Percentiles rank a stretch among this genome's conserved stretches.
These are phyloP conservation scores for Knoxdaviesia capensis DNA, from an alignment of 2,329 filamentous ascomycete genomes.

Conservation along the genomic window DNA sequence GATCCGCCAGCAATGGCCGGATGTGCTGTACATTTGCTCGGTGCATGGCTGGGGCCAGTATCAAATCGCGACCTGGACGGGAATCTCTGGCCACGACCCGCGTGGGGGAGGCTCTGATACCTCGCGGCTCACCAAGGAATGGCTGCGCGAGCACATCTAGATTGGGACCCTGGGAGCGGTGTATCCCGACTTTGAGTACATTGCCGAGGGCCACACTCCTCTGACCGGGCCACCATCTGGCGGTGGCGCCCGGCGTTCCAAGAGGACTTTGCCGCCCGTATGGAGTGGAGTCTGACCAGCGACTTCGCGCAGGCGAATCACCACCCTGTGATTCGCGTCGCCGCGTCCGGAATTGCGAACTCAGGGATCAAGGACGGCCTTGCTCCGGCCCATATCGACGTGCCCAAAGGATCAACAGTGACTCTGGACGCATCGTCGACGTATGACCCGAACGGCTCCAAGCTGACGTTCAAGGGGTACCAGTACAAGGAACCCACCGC, in stretches of 20 bases:
- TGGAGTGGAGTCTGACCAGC: slow-evolving; percentile 15
- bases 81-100: slow-evolving; percentile 23
- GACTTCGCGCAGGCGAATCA: slow-evolving; percentile 18
- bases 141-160: slow-evolving; percentile 32
- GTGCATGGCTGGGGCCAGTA: slow-evolving; percentile 37
- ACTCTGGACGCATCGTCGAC: slow-evolving; percentile 22
- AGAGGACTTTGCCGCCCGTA: slow-evolving; percentile 20
- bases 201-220: slow-evolving; percentile 28
- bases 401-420: slow-evolving; percentile 17
- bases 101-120: slow-evolving; percentile 22
- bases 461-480: slow-evolving; percentile 26
- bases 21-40: slow-evolving; percentile 33
- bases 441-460: slow-evolving; percentile 23
- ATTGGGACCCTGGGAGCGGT: slow-evolving; percentile 20
- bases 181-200: slow-evolving; percentile 26
- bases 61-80: slow-evolving; percentile 30
- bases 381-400: slow-evolving; percentile 17
- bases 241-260: slow-evolving; percentile 20
- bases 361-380: slow-evolving; percentile 9
- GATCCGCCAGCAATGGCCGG: slow-evolving; percentile 31
- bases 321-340: slow-evolving; percentile 21
- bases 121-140: slow-evolving; percentile 24
- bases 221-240: slow-evolving; percentile 23
- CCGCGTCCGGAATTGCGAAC: slow-evolving; percentile 12
- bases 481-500: slow-evolving; percentile 20